phyloP scores from a whole-genome alignment of 176 grass and related monocot species.

The Zoysia japonica region DNA sequence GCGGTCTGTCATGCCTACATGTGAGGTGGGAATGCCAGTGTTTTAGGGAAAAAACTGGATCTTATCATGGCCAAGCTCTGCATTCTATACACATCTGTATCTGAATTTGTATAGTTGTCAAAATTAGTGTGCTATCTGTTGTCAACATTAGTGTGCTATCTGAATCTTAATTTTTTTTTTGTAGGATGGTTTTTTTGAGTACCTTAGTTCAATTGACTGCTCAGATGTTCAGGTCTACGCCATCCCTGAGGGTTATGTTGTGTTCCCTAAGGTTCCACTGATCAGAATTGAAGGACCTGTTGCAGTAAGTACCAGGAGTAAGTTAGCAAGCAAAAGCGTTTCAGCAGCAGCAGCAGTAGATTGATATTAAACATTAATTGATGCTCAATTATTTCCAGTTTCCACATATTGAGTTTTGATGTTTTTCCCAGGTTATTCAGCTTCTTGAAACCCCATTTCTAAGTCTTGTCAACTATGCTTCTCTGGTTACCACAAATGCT shows the following conservation, averaged over 20 bases:
- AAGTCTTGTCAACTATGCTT: constrained; percentile 92
- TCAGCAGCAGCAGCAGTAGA: neutral
- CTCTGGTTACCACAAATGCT: constrained; percentile 95
- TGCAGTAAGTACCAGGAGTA: constrained; percentile 66
- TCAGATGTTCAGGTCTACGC: constrained; percentile 95
- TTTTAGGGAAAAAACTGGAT: constrained; percentile 6
- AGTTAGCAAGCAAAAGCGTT: constrained; percentile 27
- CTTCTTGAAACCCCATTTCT: constrained; percentile 96
- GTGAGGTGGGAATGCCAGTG: constrained; percentile 56
- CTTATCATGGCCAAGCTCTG: neutral
- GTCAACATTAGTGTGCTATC: neutral
- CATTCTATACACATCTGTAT: neutral
- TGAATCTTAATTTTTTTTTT: neutral
- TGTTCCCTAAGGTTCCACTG: constrained; percentile 92
- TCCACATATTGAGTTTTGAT: neutral
- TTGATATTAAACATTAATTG: neutral
- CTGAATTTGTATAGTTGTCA: neutral
- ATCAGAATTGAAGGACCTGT: constrained; percentile 91
- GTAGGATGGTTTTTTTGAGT: constrained; percentile 91
- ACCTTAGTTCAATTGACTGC: constrained; percentile 72
- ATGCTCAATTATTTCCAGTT: constrained; percentile 2
- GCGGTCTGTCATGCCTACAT: constrained; percentile 61
- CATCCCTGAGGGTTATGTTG: constrained; percentile 86
- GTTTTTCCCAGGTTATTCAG: constrained; percentile 66
- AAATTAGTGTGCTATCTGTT: neutral